These are phyloP conservation scores for Pseudogymnoascus sp. DNA, from an alignment of 2,329 filamentous ascomycete genomes.

Conservation along the genomic window DNA sequence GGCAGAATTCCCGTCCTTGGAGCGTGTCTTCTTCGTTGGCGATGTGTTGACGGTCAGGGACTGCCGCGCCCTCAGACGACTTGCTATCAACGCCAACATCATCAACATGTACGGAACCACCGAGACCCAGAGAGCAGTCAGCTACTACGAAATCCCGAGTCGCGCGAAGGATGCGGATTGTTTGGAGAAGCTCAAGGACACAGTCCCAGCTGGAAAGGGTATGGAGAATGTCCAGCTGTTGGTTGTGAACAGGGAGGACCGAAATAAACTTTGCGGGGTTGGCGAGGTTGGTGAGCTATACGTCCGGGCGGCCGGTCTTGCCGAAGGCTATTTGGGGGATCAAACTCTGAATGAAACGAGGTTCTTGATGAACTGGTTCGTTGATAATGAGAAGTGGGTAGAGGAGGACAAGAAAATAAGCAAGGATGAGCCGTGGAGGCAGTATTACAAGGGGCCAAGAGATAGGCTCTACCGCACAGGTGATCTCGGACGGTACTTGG, in stretches of 20 bases:
- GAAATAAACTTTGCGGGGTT: constrained; percentile 62
- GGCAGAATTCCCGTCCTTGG: constrained; percentile 68
- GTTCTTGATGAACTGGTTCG: constrained; percentile 30
- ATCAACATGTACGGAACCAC: constrained; percentile 87
- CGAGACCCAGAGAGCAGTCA: constrained; percentile 74
- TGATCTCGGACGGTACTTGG: constrained; percentile 71
- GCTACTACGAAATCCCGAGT: constrained; percentile 72
- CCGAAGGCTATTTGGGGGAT: constrained; percentile 61
- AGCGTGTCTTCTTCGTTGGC: constrained; percentile 82
- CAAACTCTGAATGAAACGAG: constrained; percentile 26
- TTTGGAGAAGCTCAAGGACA: constrained; percentile 61
- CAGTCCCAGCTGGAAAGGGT: constrained; percentile 74
- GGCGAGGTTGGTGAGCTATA: constrained; percentile 82
- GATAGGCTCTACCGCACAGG: constrained; percentile 85
- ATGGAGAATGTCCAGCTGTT: constrained; percentile 87
- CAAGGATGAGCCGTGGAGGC: constrained; percentile 66
- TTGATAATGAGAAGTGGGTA: constrained; percentile 28
- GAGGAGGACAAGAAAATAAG: constrained; percentile 49
- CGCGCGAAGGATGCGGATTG: constrained; percentile 54
- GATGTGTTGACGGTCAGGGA: constrained; percentile 83
- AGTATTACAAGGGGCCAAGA: constrained; percentile 71
- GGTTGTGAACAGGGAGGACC: constrained; percentile 64
- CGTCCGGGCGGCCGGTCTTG: constrained; percentile 72
- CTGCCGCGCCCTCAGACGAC: constrained; percentile 64
- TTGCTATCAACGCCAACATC: constrained; percentile 69